phyloP scores from a whole-genome alignment of 2,329 filamentous ascomycete species.

The Pseudogymnoascus sp. region DNA sequence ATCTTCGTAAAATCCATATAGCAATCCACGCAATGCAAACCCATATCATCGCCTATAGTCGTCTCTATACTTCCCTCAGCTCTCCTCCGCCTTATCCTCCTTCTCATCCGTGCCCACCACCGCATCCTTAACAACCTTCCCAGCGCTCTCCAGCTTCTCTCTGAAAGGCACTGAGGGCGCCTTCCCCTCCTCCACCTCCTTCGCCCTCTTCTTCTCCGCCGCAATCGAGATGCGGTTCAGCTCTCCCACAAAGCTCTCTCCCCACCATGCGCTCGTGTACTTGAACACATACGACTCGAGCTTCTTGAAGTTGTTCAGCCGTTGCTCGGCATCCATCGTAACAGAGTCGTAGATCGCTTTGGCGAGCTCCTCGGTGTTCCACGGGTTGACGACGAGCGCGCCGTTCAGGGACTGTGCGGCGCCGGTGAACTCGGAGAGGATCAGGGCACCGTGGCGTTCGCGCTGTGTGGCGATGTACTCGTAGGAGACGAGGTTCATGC shows the following conservation, averaged over 20 bases:
- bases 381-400: constrained; percentile 90
- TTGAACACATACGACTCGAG: constrained; percentile 93
- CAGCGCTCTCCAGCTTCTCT: neutral
- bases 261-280: constrained; percentile 97
- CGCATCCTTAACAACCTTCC: neutral
- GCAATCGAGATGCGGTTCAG: constrained; percentile 37
- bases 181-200: neutral
- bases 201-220: constrained; percentile 21
- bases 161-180: neutral
- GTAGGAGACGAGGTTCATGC: constrained; percentile 98
- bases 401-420: constrained; percentile 92
- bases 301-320: constrained; percentile 80
- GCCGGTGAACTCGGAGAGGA: constrained; percentile 92
- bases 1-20: neutral
- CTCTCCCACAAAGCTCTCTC: constrained; percentile 82
- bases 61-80: neutral
- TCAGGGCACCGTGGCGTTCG: constrained; percentile 84
- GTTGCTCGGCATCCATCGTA: constrained; percentile 86
- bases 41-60: neutral
- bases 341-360: constrained; percentile 94
- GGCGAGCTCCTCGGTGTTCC: constrained; percentile 94
- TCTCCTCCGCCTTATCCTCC: neutral
- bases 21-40: neutral
- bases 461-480: constrained; percentile 95
- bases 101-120: neutral